Evolutionary conservation across 257 asterid species (phyloP), one percentile per base, ranked within the genome.

Genomic region (Solanum tacnaense): DNA sequence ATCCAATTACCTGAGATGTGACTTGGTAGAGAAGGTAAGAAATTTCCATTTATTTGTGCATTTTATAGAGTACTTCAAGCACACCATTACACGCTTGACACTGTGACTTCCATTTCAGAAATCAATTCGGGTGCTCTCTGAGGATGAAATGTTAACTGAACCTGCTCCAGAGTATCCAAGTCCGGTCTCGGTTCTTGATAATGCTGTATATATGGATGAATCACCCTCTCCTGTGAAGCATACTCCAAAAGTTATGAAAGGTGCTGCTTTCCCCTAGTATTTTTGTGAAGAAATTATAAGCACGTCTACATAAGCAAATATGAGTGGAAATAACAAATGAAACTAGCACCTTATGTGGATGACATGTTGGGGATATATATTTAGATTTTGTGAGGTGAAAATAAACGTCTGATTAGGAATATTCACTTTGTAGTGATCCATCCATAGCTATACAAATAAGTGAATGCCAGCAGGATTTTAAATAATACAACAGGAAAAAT

Each of bases 101-200:
- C 31, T 89, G 87, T 84, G 85, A 29, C 71, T 84, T 87, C 87
- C 29, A 16, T 93, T 85, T 90, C 94, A 96, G 98, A 93, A 93
- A 88, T 91, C 98, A 35, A 88, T 84, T 27, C 72, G 82, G 76
- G 81, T 60, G 41, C 84, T 81, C 86, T 86, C 88, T 39, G 97
- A 91, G 85, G 95, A 93, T 86, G 98, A 93, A 89, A 87, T 92
- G 27, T 9, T 56, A 87, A 88, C 89, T 84, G 89, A 93, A 83
- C 94, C 89, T 86, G 89, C 94, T 56, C 92, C 93, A 0, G 97
- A 96, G 89, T 91, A 92, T 92, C 94, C 98, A 2, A 96, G 99
- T 87, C 99, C 99, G 1, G 92, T 96, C 62, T 96, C 99, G 20
- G 98, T 96, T 91, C 98, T 96, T 84, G 98, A 94, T 73, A 86